phyloP scores from a whole-genome alignment of 306 rosid genomes.

The Ormosia semicastrata region DNA sequence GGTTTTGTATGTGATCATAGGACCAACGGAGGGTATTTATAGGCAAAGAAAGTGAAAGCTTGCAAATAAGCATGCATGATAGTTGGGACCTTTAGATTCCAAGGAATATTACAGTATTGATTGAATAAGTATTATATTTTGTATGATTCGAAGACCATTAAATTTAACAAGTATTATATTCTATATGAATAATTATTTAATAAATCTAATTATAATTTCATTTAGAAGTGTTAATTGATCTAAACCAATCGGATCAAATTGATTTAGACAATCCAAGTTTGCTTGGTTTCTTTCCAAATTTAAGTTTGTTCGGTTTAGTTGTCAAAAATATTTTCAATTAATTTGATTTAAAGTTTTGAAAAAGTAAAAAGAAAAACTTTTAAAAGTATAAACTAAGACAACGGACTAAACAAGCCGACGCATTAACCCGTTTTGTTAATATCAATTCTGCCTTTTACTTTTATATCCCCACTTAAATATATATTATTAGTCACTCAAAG shows the following conservation, averaged over 20 bases:
- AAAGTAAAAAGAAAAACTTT: too few species aligned
- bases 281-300: neutral
- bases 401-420: too few species aligned
- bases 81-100: slow-evolving; percentile 1
- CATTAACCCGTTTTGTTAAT: too few species aligned
- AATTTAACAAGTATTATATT: neutral
- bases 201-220: neutral
- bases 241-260: neutral
- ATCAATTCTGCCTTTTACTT: too few species aligned
- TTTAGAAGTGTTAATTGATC: neutral
- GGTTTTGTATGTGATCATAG: neutral
- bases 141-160: neutral
- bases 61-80: neutral
- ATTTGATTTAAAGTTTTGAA: too few species aligned
- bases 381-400: too few species aligned
- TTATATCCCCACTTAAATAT: too few species aligned
- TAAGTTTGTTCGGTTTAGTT: too few species aligned
- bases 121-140: neutral
- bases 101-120: neutral
- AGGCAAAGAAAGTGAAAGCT: neutral
- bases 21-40: slow-evolving; percentile 4
- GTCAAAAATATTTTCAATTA: too few species aligned
- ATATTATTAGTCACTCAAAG: too few species aligned
- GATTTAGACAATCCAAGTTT: neutral
- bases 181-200: neutral